Conservation (phyloP, 2,329 filamentous ascomycete species). For the Cytospora piceicola region DNA sequence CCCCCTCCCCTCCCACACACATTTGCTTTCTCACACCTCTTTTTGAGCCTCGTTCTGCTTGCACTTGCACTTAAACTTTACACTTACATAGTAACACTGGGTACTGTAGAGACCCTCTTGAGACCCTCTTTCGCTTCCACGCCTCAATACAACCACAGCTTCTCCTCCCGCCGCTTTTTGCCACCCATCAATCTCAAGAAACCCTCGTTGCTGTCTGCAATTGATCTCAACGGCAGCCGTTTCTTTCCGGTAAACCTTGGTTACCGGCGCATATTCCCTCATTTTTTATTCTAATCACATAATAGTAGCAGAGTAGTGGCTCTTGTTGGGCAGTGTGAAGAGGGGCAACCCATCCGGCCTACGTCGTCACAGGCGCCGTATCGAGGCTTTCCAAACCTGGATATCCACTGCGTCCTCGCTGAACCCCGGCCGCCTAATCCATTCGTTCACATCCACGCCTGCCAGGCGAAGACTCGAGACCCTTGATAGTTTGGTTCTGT, state of each 20-base stretch:
- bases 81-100: neutral
- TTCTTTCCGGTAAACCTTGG: neutral
- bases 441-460: neutral
- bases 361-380: neutral
- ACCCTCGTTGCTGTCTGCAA: neutral
- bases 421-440: neutral
- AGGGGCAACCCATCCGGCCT: neutral
- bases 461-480: neutral
- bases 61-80: neutral
- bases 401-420: neutral
- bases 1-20: neutral
- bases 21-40: neutral
- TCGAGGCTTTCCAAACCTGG: neutral
- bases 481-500: neutral
- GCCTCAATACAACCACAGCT: neutral
- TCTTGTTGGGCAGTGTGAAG: neutral
- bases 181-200: neutral
- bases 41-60: slow-evolving; percentile 3
- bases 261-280: neutral
- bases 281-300: neutral
- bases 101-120: neutral
- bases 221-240: neutral
- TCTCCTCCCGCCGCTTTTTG: neutral
- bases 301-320: neutral
- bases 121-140: neutral